Evolutionary conservation across 176 grass and related monocot genomes (phyloP).

Genomic region (Sorghum bicolor): DNA sequence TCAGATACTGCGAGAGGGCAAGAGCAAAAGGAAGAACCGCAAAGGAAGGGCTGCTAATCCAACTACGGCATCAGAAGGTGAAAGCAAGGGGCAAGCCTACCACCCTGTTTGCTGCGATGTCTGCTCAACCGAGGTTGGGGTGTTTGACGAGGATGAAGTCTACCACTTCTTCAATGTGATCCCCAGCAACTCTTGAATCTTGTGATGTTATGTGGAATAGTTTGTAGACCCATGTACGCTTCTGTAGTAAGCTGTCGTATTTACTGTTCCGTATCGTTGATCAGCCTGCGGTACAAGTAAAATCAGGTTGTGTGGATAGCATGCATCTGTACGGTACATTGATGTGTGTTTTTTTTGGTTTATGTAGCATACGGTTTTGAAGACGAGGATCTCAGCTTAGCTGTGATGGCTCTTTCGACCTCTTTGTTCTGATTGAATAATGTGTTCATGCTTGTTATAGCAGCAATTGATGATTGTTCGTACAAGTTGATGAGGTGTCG

Average conservation of each 20-base stretch:
- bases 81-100: slow-evolving; percentile 36
- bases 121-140: slow-evolving; percentile 91
- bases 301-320: neutral
- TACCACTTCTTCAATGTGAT: slow-evolving; percentile 99
- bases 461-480: neutral
- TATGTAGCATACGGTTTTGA: neutral
- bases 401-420: neutral
- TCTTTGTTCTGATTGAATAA: neutral
- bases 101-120: slow-evolving; percentile 73
- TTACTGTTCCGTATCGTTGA: neutral
- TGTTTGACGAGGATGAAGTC: slow-evolving; percentile 81
- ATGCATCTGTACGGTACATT: neutral
- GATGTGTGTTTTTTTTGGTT: neutral
- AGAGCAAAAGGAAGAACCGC: slow-evolving; percentile 44
- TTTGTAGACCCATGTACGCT: neutral
- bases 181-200: slow-evolving; percentile 67
- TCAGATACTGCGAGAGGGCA: slow-evolving; percentile 67
- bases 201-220: neutral
- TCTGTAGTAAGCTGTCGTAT: neutral
- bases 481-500: neutral
- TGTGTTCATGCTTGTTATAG: neutral
- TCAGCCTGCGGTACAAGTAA: neutral
- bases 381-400: neutral
- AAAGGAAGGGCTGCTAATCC: slow-evolving; percentile 41
- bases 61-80: slow-evolving; percentile 22